Conservation (phyloP, 176 grass and related monocot species). For the Eleusine coracana region DNA sequence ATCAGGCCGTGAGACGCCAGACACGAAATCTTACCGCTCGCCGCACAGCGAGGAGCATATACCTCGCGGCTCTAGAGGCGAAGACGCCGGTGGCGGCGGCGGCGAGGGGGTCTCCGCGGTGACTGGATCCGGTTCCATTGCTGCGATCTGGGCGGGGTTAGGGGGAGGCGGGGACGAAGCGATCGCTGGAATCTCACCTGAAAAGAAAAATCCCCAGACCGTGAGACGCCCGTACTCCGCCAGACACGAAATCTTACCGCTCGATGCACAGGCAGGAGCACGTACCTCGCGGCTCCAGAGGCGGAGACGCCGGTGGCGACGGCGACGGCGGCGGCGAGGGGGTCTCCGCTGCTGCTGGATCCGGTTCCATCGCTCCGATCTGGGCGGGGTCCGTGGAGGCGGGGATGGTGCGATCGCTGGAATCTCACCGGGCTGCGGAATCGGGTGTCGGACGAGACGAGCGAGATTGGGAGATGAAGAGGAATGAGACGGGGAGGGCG, state of each 20-base stretch:
- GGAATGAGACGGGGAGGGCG: not conserved
- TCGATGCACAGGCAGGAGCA: not conserved
- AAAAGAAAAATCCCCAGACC: not conserved
- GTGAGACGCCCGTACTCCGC: not conserved
- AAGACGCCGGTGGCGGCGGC: not conserved
- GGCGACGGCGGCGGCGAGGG: not conserved
- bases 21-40: not conserved
- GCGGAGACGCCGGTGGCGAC: not conserved
- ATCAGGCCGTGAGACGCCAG: not conserved
- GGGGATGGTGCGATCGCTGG: not conserved
- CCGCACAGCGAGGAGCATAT: not conserved
- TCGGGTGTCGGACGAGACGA: not conserved
- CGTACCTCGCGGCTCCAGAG: constrained; percentile 31
- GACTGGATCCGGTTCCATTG: constrained; percentile 37
- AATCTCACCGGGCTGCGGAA: not conserved
- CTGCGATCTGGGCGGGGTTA: not conserved
- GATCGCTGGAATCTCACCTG: not conserved
- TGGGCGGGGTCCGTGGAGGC: not conserved
- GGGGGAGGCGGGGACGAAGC: not conserved
- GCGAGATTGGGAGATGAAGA: not conserved
- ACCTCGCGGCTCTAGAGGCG: constrained; percentile 24
- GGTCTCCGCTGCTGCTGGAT: constrained; percentile 11
- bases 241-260: not conserved
- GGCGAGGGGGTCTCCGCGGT: not conserved
- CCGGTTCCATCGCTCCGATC: constrained; percentile 41